phyloP scores from a whole-genome alignment of 768 basidiomycete genomes.

The Lentinula lateritia region DNA sequence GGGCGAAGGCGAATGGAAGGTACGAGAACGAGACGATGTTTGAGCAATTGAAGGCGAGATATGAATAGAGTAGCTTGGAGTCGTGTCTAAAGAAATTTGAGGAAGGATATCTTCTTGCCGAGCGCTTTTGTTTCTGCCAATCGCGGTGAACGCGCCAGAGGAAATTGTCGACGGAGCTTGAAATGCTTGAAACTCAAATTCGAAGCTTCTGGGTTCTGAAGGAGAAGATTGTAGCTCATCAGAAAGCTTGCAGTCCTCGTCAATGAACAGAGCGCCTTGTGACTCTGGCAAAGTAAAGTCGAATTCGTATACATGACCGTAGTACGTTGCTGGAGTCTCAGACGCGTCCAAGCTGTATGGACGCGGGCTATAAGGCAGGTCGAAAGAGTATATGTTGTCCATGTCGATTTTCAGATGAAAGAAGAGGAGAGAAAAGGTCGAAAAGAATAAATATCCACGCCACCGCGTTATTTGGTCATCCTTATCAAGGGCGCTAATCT shows the following conservation, averaged over 20 bases:
- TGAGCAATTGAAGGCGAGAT: background rate
- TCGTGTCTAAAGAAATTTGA: background rate
- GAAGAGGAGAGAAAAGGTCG: background rate
- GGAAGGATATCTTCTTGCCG: slow-evolving; percentile 1
- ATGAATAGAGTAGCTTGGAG: background rate
- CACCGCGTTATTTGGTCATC: background rate
- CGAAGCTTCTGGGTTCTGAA: background rate
- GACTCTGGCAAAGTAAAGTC: background rate
- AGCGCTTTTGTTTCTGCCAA: background rate
- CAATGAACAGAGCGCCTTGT: background rate
- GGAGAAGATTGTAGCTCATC: background rate
- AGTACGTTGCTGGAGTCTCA: background rate
- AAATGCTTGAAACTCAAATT: background rate
- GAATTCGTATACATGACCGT: slow-evolving; percentile 4
- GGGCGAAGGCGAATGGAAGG: background rate
- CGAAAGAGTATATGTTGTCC: background rate
- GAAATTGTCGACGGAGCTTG: background rate
- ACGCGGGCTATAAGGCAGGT: background rate
- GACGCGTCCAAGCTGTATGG: background rate
- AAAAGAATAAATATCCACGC: background rate
- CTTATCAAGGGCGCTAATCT: background rate
- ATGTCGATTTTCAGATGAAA: background rate
- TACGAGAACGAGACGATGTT: background rate
- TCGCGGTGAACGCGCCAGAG: background rate
- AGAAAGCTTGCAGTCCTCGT: background rate